These are phyloP conservation scores for Sordariomycetes sp. DNA, from an alignment of 2,329 filamentous ascomycete genomes.

Conservation along the genomic window DNA sequence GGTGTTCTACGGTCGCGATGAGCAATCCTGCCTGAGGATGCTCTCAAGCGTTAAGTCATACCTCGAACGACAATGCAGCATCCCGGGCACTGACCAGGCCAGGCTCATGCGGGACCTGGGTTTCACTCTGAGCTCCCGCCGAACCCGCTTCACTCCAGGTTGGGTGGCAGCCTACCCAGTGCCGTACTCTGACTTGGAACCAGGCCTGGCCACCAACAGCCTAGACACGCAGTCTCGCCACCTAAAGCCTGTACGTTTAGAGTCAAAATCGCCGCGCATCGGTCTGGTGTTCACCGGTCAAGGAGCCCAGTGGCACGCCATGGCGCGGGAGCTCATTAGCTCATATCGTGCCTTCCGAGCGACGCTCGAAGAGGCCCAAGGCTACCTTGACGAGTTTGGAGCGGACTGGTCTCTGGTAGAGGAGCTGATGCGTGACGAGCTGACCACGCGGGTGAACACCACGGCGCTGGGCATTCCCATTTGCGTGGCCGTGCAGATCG, in stretches of 20 bases:
- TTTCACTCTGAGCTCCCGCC: too few relatives aligned
- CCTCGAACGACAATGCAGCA: too few relatives aligned
- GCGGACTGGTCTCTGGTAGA: conserved; percentile 7
- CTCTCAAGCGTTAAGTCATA: too few relatives aligned
- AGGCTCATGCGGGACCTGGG: too few relatives aligned
- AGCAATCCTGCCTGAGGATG: too few relatives aligned
- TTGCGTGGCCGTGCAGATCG: conserved; percentile 32
- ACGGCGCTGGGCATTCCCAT: conserved; percentile 22
- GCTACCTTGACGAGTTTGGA: conserved; percentile 3
- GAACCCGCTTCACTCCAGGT: too few relatives aligned
- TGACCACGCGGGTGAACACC: conserved; percentile 10
- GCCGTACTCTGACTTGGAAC: conserved; percentile 8
- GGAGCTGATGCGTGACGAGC: conserved; percentile 8
- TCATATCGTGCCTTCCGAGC: conserved; percentile 6
- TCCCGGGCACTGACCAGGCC: too few relatives aligned
- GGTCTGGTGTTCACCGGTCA: conserved; percentile 25
- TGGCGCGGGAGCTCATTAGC: conserved; percentile 20
- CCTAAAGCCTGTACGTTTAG: conserved; percentile 2
- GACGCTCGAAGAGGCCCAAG: conserved; percentile 10
- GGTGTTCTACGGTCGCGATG: too few relatives aligned
- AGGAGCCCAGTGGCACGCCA: conserved; percentile 24
- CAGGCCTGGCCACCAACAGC: conserved; percentile 5
- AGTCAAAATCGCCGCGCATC: conserved; percentile 4
- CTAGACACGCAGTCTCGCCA: conserved; percentile 6
- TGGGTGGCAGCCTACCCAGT: conserved; percentile 10